Percentiles rank a stretch among this genome's conserved stretches.
These are phyloP conservation scores for Saturnispora silvae DNA, from an alignment of 805 yeast genomes.

Conservation along the genomic window DNA sequence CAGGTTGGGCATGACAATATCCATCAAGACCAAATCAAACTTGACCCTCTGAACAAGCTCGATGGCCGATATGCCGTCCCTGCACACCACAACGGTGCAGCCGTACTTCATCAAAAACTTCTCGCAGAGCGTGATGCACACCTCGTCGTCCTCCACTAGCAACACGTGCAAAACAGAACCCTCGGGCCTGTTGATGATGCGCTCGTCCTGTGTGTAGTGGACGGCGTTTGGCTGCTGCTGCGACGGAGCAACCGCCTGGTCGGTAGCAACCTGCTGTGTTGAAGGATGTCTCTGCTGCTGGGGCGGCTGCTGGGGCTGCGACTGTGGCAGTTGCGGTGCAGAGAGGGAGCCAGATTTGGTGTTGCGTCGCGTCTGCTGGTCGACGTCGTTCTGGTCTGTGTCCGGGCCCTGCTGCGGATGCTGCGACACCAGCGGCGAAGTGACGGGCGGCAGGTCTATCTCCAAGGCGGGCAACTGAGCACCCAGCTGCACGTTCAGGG, in stretches of 20 bases:
- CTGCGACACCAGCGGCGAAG: no score
- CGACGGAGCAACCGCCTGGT: not conserved
- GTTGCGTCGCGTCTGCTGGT: no score
- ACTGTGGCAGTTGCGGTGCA: constrained; percentile 4
- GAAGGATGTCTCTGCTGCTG: constrained; percentile 4
- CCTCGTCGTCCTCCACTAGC: constrained; percentile 71
- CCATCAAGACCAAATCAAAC: constrained; percentile 75
- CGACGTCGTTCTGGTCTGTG: no score
- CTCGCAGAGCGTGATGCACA: constrained; percentile 72
- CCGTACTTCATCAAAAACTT: constrained; percentile 81
- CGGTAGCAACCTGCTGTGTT: not conserved
- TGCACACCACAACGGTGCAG: constrained; percentile 84
- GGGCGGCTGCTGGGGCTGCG: not conserved
- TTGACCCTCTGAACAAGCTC: constrained; percentile 58
- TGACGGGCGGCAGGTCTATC: no score
- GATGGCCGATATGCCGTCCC: constrained; percentile 87
- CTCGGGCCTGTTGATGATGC: constrained; percentile 21
- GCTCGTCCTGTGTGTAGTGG: constrained; percentile 9
- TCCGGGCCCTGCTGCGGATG: no score
- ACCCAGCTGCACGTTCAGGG: constrained; percentile 25
- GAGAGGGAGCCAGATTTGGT: no score
- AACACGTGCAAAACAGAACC: constrained; percentile 50
- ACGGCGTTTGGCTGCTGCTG: not conserved
- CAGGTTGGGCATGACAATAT: constrained; percentile 79
- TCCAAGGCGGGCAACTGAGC: not conserved